Evolutionary conservation across 306 rosid species (phyloP).

Genomic region (Spatholobus suberectus): DNA sequence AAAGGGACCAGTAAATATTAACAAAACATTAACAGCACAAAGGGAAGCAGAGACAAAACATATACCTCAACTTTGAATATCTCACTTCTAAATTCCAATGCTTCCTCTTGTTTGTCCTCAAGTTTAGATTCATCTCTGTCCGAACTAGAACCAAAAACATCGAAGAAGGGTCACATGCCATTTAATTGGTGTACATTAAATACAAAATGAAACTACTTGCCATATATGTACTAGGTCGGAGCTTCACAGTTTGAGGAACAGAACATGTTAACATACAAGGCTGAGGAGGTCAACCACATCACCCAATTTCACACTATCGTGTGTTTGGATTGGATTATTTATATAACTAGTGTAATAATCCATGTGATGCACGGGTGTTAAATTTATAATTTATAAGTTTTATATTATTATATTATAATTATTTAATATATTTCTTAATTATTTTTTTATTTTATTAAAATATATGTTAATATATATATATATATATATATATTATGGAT

Average conservation of each 20-base stretch:
- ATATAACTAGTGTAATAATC: too few relatives aligned
- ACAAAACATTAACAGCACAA: conserved; percentile 30
- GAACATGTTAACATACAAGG: background rate
- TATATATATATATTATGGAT: too few relatives aligned
- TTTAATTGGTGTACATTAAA: background rate
- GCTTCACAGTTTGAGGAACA: conserved; percentile 10
- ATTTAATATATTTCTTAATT: too few relatives aligned
- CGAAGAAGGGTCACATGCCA: conserved; percentile 61
- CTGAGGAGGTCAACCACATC: background rate
- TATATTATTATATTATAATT: too few relatives aligned
- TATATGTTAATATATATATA: too few relatives aligned
- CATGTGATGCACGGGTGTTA: too few relatives aligned
- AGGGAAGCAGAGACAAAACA: conserved; percentile 28
- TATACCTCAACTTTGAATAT: conserved; percentile 26
- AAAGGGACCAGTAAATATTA: conserved; percentile 7
- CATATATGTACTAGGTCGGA: conserved; percentile 23
- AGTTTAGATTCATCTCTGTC: conserved; percentile 30
- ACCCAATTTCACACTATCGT: background rate
- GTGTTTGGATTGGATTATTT: background rate
- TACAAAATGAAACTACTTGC: conserved; percentile 26
- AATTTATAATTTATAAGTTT: too few relatives aligned
- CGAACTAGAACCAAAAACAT: conserved; percentile 33
- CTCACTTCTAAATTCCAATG: conserved; percentile 17
- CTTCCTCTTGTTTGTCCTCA: conserved; percentile 44
- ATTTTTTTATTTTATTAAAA: too few relatives aligned